Conservation (phyloP, 345 rosid species). For the Hibiscus trionum region DNA sequence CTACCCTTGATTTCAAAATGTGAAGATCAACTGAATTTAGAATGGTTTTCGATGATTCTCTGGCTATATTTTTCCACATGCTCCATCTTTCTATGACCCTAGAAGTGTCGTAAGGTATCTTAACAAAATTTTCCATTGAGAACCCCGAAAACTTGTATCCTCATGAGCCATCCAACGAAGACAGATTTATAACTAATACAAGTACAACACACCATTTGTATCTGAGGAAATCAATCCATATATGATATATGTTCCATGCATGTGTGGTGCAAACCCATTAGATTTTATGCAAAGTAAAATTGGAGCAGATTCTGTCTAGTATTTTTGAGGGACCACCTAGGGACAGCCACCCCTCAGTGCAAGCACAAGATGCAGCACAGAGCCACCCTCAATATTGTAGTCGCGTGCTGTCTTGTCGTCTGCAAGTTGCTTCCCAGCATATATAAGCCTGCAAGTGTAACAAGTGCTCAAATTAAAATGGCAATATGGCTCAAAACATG, state of each 20-base stretch:
- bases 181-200: background rate
- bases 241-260: background rate
- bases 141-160: background rate
- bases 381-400: slow-evolving; percentile 90
- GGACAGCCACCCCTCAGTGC: slow-evolving; percentile 76
- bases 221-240: background rate
- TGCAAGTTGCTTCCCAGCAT: slow-evolving; percentile 88
- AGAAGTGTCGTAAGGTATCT: too few relatives aligned
- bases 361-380: slow-evolving; percentile 95
- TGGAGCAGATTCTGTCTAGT: too few relatives aligned
- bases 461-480: slow-evolving; percentile 51
- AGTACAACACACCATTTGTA: background rate
- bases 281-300: background rate
- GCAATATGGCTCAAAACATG: slow-evolving; percentile 41
- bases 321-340: background rate
- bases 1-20: too few relatives aligned
- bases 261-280: background rate
- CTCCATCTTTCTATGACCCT: too few relatives aligned
- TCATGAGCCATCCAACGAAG: background rate
- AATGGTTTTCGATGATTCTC: too few relatives aligned
- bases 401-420: slow-evolving; percentile 93
- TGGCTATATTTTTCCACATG: too few relatives aligned
- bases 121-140: too few relatives aligned
- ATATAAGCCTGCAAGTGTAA: slow-evolving; percentile 54
- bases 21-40: too few relatives aligned